Percentiles rank a stretch among this genome's conserved stretches.
Evolutionary conservation across 2,329 filamentous ascomycete genomes (phyloP).

Genomic region (Exserohilum rostratum): DNA sequence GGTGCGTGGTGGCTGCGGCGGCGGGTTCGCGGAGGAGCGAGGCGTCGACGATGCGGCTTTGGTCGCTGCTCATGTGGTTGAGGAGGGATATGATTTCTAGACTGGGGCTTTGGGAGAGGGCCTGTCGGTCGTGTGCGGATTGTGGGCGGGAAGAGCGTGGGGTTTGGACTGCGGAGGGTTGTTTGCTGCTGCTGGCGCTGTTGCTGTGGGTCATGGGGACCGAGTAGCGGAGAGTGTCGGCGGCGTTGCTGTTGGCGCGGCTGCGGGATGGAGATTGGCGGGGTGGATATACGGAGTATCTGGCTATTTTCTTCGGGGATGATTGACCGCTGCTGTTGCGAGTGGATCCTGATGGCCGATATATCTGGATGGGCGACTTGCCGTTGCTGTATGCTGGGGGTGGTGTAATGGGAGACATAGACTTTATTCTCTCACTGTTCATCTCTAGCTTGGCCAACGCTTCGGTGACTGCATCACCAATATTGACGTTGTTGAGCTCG

Average conservation of each 20-base stretch:
- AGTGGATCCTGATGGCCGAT: not conserved
- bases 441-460: slow-evolving; percentile 28
- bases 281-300: slow-evolving; percentile 11
- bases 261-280: not conserved
- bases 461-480: slow-evolving; percentile 26
- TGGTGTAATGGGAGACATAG: slow-evolving; percentile 4
- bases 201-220: too few species aligned
- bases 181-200: too few species aligned
- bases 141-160: not conserved
- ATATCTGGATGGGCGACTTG: slow-evolving; percentile 1
- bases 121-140: not conserved
- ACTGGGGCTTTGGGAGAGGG: slow-evolving; percentile 10
- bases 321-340: not conserved
- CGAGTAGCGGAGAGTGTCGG: not conserved
- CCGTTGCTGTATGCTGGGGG: slow-evolving; percentile 6
- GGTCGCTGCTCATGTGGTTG: slow-evolving; percentile 14
- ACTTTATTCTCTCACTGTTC: slow-evolving; percentile 19
- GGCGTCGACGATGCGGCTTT: slow-evolving; percentile 20
- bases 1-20: not conserved
- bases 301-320: not conserved
- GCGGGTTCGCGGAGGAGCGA: slow-evolving; percentile 12
- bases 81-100: slow-evolving; percentile 27
- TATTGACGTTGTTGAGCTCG: slow-evolving; percentile 23
- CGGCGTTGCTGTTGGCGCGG: slow-evolving; percentile 3
- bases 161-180: not conserved